Percentiles rank a stretch among this genome's conserved stretches.
Evolutionary conservation across 768 basidiomycete species (phyloP).

Genomic region (Naganishia kalamii): DNA sequence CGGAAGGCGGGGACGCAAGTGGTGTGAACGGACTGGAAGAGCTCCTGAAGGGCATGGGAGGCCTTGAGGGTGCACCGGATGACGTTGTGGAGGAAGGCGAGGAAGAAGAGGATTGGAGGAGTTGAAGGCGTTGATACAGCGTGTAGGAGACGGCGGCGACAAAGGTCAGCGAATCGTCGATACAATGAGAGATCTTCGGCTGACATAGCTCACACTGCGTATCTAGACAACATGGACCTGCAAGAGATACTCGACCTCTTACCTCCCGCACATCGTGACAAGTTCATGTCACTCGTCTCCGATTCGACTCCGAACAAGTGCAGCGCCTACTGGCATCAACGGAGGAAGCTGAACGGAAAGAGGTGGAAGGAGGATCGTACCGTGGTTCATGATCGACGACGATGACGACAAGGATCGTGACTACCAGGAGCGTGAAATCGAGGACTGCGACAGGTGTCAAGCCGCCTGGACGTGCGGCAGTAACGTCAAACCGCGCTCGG

Average conservation of each 20-base stretch:
- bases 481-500: not conserved
- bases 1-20: not conserved
- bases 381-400: not conserved
- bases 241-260: slow-evolving; percentile 2
- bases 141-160: not conserved
- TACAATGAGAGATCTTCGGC: not conserved
- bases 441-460: not conserved
- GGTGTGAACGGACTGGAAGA: slow-evolving; percentile 1
- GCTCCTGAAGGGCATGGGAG: slow-evolving; percentile 12
- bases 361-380: not conserved
- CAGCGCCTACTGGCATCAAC: not conserved
- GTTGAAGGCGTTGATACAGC: not conserved
- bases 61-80: not conserved
- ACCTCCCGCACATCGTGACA: not conserved
- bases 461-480: no score
- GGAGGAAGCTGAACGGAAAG: not conserved
- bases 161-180: not conserved
- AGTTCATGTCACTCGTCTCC: not conserved
- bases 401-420: no score
- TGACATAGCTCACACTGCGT: no score
- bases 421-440: no score
- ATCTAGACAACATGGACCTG: slow-evolving; percentile 2
- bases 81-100: not conserved
- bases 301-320: not conserved
- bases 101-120: slow-evolving; percentile 3